Percentiles rank a stretch among this genome's conserved stretches.
Evolutionary conservation across 179 eudicot genomes (phyloP).

Genomic region (Silene coronaria): DNA sequence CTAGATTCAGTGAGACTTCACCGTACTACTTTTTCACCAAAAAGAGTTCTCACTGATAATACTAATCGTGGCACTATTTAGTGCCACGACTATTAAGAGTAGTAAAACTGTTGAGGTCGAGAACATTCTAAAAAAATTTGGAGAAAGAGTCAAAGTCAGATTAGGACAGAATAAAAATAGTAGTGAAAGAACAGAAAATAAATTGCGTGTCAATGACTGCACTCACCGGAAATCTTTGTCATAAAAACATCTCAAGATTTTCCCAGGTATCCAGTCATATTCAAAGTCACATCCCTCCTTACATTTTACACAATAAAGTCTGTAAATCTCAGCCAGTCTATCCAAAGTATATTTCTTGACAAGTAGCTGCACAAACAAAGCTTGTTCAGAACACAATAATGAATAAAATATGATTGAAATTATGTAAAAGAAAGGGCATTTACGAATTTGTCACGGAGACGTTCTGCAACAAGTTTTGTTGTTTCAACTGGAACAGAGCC

Average conservation of each 20-base stretch:
- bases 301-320: slow-evolving; percentile 46
- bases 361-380: slow-evolving; percentile 53
- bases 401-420: slow-evolving; percentile 10
- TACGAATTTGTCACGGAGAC: slow-evolving; percentile 96
- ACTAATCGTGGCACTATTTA: not conserved
- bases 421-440: slow-evolving; percentile 5
- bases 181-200: not conserved
- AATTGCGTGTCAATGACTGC: not conserved
- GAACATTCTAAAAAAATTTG: not conserved
- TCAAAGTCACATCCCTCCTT: slow-evolving; percentile 37
- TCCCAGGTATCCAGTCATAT: slow-evolving; percentile 90
- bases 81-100: not conserved
- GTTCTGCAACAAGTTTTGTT: slow-evolving; percentile 79
- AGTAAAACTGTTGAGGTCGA: no score
- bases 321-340: slow-evolving; percentile 77
- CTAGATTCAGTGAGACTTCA: not conserved
- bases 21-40: not conserved
- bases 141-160: not conserved
- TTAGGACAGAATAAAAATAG: not conserved
- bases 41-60: not conserved
- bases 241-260: slow-evolving; percentile 84
- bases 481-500: slow-evolving; percentile 70
- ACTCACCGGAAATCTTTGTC: slow-evolving; percentile 93
- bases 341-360: slow-evolving; percentile 94
- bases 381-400: slow-evolving; percentile 8